Base-by-base conservation (phyloP, 176 grass and related monocot genomes). In the Hsuehochloa calcarea region DNA sequence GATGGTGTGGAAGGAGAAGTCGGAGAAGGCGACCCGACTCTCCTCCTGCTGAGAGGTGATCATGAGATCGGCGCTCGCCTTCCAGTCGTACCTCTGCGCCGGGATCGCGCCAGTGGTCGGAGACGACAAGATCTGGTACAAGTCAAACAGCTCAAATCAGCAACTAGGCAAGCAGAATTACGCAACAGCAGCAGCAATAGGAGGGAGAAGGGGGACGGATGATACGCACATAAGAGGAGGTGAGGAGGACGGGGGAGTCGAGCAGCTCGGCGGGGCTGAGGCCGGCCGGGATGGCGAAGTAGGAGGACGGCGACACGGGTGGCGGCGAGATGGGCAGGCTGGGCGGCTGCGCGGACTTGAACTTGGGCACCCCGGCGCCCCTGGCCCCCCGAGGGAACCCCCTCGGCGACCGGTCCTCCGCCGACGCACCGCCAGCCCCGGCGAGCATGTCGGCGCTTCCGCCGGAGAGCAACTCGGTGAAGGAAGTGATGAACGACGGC, bases 221-320 rank as follows among this genome's bases (percentile, higher is more conserved):
- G 37, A 4, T 0, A 68, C 93, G 74, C 82, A 95, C 93, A 35
- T 89, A 68, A 46, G 79, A 86, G 15, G 90, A 90, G 72, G 79
- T 89, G 75, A 96, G 78, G 29, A 99, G 90, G 40, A 96, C 93
- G 1, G 96, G 96, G 19, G 96, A 99, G 84, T 99, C 93, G 4
- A 99, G 88, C 20, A 99, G 90, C 70, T 99, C 90, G 26, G 91
- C 86, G 8, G 96, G 96, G 82, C 96, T 99, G 38, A 99, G 91
- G 3, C 93, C 93, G 0, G 91, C 77, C 0, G 96, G 96, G 87
- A 99, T 92, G 40, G 93, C 31, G 77, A 99, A 99, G 82, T 85
- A 99, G 19, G 91, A 94, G 23, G 90, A 96, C 46, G 93, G 90
- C 38, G 96, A 94, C n/a, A 91, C 17, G 17, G 87, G 87, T 63